phyloP scores from a whole-genome alignment of 306 rosid genomes.

The Betula pendula region DNA sequence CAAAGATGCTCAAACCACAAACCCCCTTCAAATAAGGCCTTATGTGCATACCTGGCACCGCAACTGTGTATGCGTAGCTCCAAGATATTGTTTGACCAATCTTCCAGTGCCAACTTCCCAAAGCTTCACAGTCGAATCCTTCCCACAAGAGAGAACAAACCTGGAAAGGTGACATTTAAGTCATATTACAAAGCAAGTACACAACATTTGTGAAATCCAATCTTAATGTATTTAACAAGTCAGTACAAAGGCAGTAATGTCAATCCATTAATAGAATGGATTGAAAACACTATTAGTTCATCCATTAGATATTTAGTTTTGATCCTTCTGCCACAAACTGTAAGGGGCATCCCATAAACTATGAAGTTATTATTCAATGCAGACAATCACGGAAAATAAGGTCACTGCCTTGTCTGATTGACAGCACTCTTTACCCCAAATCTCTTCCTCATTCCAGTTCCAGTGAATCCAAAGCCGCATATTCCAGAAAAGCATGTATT shows the following conservation, averaged over 20 bases:
- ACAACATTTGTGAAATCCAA: constrained; percentile 9
- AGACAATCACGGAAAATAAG: neutral
- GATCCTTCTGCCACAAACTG: neutral
- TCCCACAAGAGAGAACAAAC: constrained; percentile 88
- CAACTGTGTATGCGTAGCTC: constrained; percentile 73
- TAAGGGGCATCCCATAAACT: neutral
- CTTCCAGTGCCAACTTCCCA: constrained; percentile 95
- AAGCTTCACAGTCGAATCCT: constrained; percentile 82
- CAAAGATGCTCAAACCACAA: neutral
- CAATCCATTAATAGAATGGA: neutral
- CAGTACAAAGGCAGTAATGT: neutral
- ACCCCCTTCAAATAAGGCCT: neutral
- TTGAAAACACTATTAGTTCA: neutral
- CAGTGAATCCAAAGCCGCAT: neutral
- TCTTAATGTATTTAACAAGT: constrained; percentile 3
- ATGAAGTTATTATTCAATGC: neutral
- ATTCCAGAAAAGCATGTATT: neutral
- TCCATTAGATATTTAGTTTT: neutral
- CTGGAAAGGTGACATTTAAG: constrained; percentile 39
- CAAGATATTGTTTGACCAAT: constrained; percentile 78
- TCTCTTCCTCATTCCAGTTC: constrained; percentile 1
- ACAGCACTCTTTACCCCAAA: neutral
- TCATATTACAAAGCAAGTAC: constrained; percentile 22
- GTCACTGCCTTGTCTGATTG: neutral
- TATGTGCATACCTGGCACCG: constrained; percentile 64